phyloP scores from a whole-genome alignment of 345 rosid species.

The Cardamine occulta region DNA sequence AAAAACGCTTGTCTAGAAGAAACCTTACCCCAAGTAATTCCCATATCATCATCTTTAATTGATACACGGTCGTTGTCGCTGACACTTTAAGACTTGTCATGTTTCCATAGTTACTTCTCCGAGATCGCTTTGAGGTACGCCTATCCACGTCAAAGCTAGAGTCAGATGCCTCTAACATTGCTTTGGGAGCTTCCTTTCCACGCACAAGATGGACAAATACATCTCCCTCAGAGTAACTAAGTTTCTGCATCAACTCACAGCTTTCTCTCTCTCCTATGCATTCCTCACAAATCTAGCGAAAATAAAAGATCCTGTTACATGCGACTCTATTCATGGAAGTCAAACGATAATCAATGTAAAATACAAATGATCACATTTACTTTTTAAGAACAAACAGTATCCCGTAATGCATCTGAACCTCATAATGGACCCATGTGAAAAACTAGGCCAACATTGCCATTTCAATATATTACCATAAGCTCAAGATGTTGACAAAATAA shows the following conservation, averaged over 20 bases:
- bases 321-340: slow-evolving; percentile 2
- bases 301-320: slow-evolving; percentile 7
- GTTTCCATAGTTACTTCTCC: slow-evolving; percentile 76
- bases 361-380: slow-evolving; percentile 23
- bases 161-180: slow-evolving; percentile 81
- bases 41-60: slow-evolving; percentile 99
- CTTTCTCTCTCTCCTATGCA: slow-evolving; percentile 97
- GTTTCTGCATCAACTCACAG: slow-evolving; percentile 85
- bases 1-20: background rate
- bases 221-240: slow-evolving; percentile 75
- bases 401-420: slow-evolving; percentile 10
- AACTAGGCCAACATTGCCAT: slow-evolving; percentile 15
- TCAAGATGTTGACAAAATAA: slow-evolving; percentile 14
- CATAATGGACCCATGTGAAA: background rate
- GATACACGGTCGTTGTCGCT: slow-evolving; percentile 84
- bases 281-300: slow-evolving; percentile 72
- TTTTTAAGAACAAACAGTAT: slow-evolving; percentile 10
- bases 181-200: slow-evolving; percentile 93
- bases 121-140: slow-evolving; percentile 83
- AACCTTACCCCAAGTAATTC: slow-evolving; percentile 93
- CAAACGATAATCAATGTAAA: slow-evolving; percentile 7
- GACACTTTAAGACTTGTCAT: slow-evolving; percentile 81
- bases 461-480: slow-evolving; percentile 20
- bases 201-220: slow-evolving; percentile 75
- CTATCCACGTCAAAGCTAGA: slow-evolving; percentile 71